These are phyloP conservation scores for Dioscorea alata DNA, from an alignment of 106 monocot species.

Conservation along the genomic window DNA sequence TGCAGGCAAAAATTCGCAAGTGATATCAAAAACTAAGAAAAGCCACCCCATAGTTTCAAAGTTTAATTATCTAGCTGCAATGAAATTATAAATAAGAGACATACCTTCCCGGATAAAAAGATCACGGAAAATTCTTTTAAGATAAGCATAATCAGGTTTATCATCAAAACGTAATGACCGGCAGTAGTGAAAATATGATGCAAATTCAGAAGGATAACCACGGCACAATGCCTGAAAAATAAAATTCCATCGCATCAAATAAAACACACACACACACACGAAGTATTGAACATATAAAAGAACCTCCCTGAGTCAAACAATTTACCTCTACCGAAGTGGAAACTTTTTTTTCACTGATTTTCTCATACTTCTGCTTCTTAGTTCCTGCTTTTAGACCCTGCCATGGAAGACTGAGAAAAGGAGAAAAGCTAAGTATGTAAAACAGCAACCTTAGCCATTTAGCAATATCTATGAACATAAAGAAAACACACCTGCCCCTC, in stretches of 20 bases:
- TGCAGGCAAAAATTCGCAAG: too few relatives aligned
- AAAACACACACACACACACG: too few relatives aligned
- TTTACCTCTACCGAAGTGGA: conserved; percentile 27
- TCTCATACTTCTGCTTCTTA: conserved; percentile 37
- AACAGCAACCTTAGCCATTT: neutral
- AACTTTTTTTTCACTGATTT: conserved; percentile 30
- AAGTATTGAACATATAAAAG: neutral
- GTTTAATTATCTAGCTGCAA: neutral
- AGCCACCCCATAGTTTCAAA: neutral
- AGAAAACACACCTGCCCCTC: conserved; percentile 24
- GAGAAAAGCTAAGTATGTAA: neutral
- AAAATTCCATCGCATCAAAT: neutral
- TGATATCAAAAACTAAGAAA: too few relatives aligned
- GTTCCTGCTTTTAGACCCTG: conserved; percentile 32
- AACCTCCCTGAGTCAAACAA: neutral
- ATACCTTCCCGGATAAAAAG: conserved; percentile 34
- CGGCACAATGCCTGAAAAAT: conserved; percentile 27
- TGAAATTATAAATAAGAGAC: neutral
- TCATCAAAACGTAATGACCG: conserved; percentile 24
- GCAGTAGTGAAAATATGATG: conserved; percentile 23
- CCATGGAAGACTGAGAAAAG: conserved; percentile 24
- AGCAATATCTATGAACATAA: neutral
- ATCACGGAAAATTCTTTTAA: conserved; percentile 32
- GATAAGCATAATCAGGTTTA: conserved; percentile 30
- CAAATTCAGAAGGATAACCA: conserved; percentile 33